phyloP scores from a whole-genome alignment of 257 asterid species.

The Anisodus acutangulus region DNA sequence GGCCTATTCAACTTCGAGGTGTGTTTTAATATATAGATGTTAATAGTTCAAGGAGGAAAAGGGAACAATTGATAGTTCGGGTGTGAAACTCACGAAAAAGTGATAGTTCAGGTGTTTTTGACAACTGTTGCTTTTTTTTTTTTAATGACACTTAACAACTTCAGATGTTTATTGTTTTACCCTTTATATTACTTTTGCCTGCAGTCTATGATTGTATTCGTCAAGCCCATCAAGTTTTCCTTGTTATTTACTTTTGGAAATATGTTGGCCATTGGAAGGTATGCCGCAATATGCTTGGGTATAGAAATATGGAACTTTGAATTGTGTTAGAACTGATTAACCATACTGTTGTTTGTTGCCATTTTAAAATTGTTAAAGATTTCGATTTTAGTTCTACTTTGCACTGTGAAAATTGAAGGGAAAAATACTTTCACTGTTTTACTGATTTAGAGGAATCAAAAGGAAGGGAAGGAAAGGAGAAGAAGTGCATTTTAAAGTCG shows the following conservation, averaged over 20 bases:
- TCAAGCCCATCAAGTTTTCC: constrained; percentile 83
- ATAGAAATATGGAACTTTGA: not conserved
- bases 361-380: not conserved
- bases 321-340: not conserved
- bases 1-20: no score
- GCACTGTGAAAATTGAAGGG: not conserved
- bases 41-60: no score
- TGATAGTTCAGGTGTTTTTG: no score
- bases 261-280: constrained; percentile 90
- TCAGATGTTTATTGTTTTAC: constrained; percentile 8
- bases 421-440: not conserved
- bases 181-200: constrained; percentile 35
- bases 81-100: no score
- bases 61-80: no score
- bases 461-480: not conserved
- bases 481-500: not conserved
- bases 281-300: constrained; percentile 23
- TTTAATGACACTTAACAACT: not conserved
- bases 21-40: no score
- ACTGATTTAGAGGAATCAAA: not conserved
- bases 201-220: constrained; percentile 88
- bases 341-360: not conserved
- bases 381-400: not conserved
- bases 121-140: no score
- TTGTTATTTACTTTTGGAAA: constrained; percentile 89